These are phyloP conservation scores for Ulota crispa DNA, from an alignment of 225 moss, liverwort and hornwort species.

Conservation along the genomic window DNA sequence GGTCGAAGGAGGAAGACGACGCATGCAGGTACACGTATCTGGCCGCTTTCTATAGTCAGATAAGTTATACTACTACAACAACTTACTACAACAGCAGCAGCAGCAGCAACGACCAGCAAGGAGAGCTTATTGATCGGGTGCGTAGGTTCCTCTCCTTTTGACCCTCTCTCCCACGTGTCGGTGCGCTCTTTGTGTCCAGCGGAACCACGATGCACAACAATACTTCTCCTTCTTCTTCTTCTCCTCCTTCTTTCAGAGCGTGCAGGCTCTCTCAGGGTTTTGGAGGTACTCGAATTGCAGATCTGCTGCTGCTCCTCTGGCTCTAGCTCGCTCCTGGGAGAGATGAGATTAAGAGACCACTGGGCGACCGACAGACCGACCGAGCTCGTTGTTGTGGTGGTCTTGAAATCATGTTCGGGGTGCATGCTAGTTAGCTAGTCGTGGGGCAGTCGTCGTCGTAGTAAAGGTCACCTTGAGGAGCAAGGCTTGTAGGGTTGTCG, in stretches of 20 bases:
- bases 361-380: too few species aligned
- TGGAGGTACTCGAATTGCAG: slow-evolving; percentile 28
- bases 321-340: not conserved
- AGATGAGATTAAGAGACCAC: not conserved
- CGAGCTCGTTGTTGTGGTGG: not conserved
- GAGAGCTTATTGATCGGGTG: slow-evolving; percentile 24
- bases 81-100: not conserved
- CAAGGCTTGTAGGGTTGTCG: slow-evolving; percentile 11
- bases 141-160: slow-evolving; percentile 27
- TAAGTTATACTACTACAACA: slow-evolving; percentile 17
- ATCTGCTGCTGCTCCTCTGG: not conserved
- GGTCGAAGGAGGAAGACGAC: not conserved
- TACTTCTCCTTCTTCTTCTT: not conserved
- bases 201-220: slow-evolving; percentile 26
- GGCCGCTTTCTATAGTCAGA: slow-evolving; percentile 26
- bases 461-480: not conserved
- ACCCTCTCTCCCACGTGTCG: slow-evolving; percentile 51
- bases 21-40: slow-evolving; percentile 31
- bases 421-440: slow-evolving; percentile 10
- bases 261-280: not conserved
- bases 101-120: slow-evolving; percentile 19
- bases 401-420: not conserved
- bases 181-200: slow-evolving; percentile 39
- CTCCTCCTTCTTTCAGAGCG: not conserved
- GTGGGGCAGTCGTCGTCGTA: not conserved